Evolutionary conservation across 1,139 yeast genomes (phyloP), one percentile per base, ranked within the genome.

Genomic region (Spencermartinsiella ligniputridi): DNA sequence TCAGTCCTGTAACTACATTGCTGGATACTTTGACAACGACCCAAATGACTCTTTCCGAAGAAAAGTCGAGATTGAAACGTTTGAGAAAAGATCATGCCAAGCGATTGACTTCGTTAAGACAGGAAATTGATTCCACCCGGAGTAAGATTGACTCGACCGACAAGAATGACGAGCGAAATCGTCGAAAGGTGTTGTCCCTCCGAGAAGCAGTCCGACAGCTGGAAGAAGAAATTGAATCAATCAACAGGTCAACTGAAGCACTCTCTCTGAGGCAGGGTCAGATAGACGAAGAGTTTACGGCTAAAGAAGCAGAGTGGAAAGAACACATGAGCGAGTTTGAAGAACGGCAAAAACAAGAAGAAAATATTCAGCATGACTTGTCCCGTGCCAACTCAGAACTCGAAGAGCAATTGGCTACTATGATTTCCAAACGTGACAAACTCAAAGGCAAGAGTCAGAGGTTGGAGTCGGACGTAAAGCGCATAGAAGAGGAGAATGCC

Each of bases 1-100:
- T 62, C 3, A 63, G 68, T 3, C 69, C 69, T 2, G 66, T 64
- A 5, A 61, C 66, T 2, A 65, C 69, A 3, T 52, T 64, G 27
- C 52, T 60, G 30, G 70, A 67, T 39, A 62, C 70, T 1, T 53
- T 66, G 17, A 61, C 66, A 11, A 58, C 67, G 3, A 59, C 67
- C 2, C 60, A 60, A 35, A 57, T 54, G 48, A 55, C 58, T 13
- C 54, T 67, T 8, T 58, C 64, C 1, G 66, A 63, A 24, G 66
- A 63, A 39, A 65, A 63, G 40, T 53, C 58, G 17, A 52, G 59
- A 24, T 50, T 62, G 34, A 68, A 67, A 39, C 55, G 60, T 39
- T 27, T 50, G 19, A 55, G 63, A 8, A 61, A 63, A 37, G 70
- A 68, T 32, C 60, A 65, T 44, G 47, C 63, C 29, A 66, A 66